Conservation (phyloP, 2,329 filamentous ascomycete genomes). For the Mariannaea sp. region DNA sequence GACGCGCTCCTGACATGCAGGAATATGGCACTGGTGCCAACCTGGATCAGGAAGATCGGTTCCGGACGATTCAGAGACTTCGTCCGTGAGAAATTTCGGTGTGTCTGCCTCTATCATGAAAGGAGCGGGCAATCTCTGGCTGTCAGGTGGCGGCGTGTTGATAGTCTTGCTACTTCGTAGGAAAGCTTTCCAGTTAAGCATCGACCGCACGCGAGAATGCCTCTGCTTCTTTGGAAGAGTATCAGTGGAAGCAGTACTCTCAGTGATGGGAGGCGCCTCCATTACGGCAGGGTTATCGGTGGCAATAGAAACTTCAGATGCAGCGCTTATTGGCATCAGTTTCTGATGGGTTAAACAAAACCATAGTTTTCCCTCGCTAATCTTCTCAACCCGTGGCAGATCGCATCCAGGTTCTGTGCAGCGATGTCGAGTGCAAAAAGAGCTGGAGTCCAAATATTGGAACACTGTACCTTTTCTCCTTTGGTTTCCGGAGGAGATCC, state of each 20-base stretch:
- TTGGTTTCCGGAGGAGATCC: not conserved
- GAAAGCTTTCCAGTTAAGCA: constrained; percentile 8
- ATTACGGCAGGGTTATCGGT: too few species aligned
- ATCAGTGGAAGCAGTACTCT: not conserved
- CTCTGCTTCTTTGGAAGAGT: constrained; percentile 1
- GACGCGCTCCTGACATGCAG: constrained; percentile 1
- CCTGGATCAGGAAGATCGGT: not conserved
- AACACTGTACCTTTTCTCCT: not conserved
- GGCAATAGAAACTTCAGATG: not conserved
- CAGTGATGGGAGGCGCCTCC: not conserved
- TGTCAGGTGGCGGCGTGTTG: not conserved
- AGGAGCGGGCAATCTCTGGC: not conserved
- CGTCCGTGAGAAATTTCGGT: not conserved
- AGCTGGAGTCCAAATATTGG: too few species aligned
- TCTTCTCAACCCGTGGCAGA: not conserved
- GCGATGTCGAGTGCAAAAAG: constrained; percentile 7
- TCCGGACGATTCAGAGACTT: not conserved
- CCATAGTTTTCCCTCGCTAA: not conserved
- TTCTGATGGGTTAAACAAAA: not conserved
- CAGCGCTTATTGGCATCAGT: not conserved
- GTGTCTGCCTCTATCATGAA: not conserved
- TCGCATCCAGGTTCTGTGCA: constrained; percentile 3
- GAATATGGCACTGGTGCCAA: constrained; percentile 14
- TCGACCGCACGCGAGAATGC: constrained; percentile 11
- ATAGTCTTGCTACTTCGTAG: not conserved